These are phyloP conservation scores for Zymoseptoria ardabiliae DNA, from an alignment of 2,329 filamentous ascomycete genomes.

Conservation along the genomic window DNA sequence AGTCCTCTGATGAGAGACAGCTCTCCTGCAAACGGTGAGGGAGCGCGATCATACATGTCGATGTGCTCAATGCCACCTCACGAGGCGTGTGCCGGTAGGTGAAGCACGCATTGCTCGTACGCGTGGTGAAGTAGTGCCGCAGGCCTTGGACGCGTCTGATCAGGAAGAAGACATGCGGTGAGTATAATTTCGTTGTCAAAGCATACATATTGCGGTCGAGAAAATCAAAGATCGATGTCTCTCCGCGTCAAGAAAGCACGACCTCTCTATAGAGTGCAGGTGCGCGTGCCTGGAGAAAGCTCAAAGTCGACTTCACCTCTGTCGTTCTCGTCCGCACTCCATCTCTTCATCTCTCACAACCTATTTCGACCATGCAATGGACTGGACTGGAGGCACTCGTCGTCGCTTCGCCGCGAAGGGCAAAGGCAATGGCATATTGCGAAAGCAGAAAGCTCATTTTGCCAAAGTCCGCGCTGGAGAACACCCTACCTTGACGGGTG, in stretches of 20 bases:
- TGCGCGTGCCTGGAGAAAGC: not conserved
- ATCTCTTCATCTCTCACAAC: not conserved
- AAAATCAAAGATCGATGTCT: not conserved
- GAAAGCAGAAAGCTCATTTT: slow-evolving; percentile 42
- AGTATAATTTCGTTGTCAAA: not conserved
- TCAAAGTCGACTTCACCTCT: not conserved
- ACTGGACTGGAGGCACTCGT: slow-evolving; percentile 43
- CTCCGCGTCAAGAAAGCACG: not conserved
- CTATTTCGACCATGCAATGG: slow-evolving; percentile 30
- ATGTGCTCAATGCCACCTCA: not conserved
- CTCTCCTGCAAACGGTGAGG: not conserved
- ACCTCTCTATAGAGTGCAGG: not conserved
- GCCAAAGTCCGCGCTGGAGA: slow-evolving; percentile 30
- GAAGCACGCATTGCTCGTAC: not conserved
- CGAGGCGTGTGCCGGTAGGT: not conserved
- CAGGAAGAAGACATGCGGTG: not conserved
- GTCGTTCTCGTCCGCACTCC: not conserved
- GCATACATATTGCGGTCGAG: not conserved
- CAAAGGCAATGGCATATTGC: slow-evolving; percentile 30
- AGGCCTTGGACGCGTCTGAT: not conserved
- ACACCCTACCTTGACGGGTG: slow-evolving; percentile 8
- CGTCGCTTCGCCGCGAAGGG: slow-evolving; percentile 24
- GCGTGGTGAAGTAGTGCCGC: not conserved
- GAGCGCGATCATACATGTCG: not conserved
- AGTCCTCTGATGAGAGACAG: not conserved